A percentile compares a stretch with the other conserved stretches of the same genome.
phyloP scores from a whole-genome alignment of 2,329 filamentous ascomycete genomes.

The Alternaria sp. region DNA sequence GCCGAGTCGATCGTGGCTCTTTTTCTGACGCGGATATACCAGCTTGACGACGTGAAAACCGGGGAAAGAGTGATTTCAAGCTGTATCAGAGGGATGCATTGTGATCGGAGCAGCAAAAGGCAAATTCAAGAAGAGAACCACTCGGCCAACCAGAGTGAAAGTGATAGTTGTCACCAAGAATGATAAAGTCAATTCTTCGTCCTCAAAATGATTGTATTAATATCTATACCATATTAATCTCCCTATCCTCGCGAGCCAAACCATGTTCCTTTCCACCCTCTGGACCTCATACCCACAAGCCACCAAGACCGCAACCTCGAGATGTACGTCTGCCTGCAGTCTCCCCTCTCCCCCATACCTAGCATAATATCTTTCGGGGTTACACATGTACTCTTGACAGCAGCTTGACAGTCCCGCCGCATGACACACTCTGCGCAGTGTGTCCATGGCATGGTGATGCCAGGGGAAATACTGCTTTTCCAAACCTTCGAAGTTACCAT shows the following conservation, averaged over 20 bases:
- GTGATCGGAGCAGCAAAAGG: neutral
- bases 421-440: neutral
- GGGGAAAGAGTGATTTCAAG: neutral
- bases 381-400: conserved; percentile 2
- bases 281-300: neutral
- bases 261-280: neutral
- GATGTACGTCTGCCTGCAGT: neutral
- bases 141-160: neutral
- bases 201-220: neutral
- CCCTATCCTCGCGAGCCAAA: neutral
- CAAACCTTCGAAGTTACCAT: too few species aligned
- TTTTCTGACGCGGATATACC: neutral
- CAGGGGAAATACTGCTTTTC: neutral
- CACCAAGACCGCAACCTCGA: neutral
- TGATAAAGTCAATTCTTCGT: conserved; percentile 16
- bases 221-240: neutral
- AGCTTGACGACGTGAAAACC: neutral
- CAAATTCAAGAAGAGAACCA: neutral
- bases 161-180: conserved; percentile 17
- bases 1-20: neutral
- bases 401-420: neutral
- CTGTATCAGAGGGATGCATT: neutral
- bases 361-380: neutral
- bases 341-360: neutral
- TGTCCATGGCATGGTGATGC: neutral